Percentiles rank a stretch among this genome's conserved stretches.
Evolutionary conservation across 257 asterid genomes (phyloP).

Genomic region (Solanum ossicruentum): DNA sequence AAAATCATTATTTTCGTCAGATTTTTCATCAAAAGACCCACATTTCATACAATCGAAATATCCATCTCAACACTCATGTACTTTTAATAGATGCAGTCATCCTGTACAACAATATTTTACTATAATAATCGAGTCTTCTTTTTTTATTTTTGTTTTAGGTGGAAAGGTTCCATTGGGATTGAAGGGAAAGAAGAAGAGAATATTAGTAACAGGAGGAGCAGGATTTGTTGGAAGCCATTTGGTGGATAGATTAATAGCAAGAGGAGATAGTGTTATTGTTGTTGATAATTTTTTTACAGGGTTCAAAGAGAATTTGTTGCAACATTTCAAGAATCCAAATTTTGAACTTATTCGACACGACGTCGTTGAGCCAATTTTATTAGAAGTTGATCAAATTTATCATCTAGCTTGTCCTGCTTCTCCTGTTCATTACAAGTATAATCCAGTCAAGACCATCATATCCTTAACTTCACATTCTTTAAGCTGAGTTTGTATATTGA

Average conservation of each 20-base stretch:
- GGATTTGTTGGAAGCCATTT: constrained; percentile 92
- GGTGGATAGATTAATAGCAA: constrained; percentile 66
- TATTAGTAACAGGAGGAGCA: constrained; percentile 92
- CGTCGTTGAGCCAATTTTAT: constrained; percentile 77
- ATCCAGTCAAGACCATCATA: constrained; percentile 90
- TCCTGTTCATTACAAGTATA: constrained; percentile 86
- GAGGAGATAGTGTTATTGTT: constrained; percentile 81
- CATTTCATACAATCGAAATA: neutral
- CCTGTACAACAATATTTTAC: neutral
- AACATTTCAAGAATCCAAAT: constrained; percentile 47
- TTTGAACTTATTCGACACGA: constrained; percentile 87
- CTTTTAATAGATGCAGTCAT: neutral
- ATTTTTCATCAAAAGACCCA: neutral
- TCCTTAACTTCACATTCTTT: constrained; percentile 25
- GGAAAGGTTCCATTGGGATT: constrained; percentile 56
- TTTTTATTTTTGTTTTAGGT: constrained; percentile 18
- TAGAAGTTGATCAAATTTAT: constrained; percentile 85
- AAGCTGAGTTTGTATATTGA: neutral
- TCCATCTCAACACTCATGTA: too few species aligned
- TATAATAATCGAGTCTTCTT: neutral
- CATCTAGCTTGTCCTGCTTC: constrained; percentile 99
- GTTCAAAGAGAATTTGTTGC: constrained; percentile 48
- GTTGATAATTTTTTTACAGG: constrained; percentile 86
- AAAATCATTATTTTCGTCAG: neutral
- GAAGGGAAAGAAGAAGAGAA: constrained; percentile 45